Evolutionary conservation across 345 rosid species (phyloP).

Genomic region (Cardiospermum halicacabum): DNA sequence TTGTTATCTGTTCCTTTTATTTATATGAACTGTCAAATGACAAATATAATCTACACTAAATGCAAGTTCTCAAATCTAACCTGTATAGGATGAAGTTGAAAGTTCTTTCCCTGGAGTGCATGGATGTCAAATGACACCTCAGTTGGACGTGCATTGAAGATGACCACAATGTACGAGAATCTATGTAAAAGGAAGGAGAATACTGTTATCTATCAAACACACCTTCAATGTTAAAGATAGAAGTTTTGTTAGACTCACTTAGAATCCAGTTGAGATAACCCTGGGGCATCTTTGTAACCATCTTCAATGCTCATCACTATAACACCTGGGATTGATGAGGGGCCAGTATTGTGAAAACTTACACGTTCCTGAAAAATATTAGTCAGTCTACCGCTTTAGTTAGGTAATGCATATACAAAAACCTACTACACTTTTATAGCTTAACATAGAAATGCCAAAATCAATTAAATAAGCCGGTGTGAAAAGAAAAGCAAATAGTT

Average conservation of each 20-base stretch:
- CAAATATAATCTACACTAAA: background rate
- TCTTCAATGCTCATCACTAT: conserved; percentile 90
- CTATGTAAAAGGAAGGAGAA: conserved; percentile 33
- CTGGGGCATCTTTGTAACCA: conserved; percentile 53
- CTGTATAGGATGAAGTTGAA: conserved; percentile 78
- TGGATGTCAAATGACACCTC: conserved; percentile 49
- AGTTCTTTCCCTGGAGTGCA: conserved; percentile 38
- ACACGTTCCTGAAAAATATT: conserved; percentile 61
- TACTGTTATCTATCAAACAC: conserved; percentile 5
- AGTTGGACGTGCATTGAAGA: conserved; percentile 65
- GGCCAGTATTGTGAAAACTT: conserved; percentile 70
- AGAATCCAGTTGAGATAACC: conserved; percentile 67
- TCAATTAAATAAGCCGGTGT: background rate
- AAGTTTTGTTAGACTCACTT: conserved; percentile 35
- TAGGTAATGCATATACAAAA: background rate
- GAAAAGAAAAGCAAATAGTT: background rate
- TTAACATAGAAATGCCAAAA: background rate
- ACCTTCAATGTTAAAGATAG: background rate
- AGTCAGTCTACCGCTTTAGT: background rate
- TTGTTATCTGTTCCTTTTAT: too few relatives aligned
- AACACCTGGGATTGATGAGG: conserved; percentile 66
- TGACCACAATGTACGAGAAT: conserved; percentile 58
- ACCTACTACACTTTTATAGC: background rate
- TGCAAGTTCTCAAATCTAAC: conserved; percentile 16
- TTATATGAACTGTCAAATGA: background rate